These are phyloP conservation scores for Teunomyces barrocoloradensis DNA, from an alignment of 805 yeast genomes.

Conservation along the genomic window DNA sequence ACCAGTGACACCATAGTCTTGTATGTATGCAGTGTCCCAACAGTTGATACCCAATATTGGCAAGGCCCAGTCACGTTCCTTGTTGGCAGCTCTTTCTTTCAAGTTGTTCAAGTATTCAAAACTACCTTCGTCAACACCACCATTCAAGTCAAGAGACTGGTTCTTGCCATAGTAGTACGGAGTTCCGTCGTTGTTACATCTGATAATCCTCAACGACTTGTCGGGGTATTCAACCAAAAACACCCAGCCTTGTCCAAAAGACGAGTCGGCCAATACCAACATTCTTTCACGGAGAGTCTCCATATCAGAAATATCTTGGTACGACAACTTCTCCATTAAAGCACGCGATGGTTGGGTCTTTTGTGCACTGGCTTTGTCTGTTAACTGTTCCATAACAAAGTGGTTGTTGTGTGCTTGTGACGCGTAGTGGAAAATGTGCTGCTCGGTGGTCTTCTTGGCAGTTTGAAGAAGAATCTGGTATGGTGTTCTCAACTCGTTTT, in stretches of 20 bases:
- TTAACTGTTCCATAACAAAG: constrained; percentile 69
- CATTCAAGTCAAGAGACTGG: constrained; percentile 74
- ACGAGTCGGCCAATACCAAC: constrained; percentile 48
- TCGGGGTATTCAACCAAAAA: constrained; percentile 65
- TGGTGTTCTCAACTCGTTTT: constrained; percentile 72
- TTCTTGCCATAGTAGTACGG: constrained; percentile 69
- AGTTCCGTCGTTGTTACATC: constrained; percentile 71
- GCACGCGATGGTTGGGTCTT: constrained; percentile 37
- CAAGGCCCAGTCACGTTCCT: constrained; percentile 58
- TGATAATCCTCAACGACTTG: constrained; percentile 53
- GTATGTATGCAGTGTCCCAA: constrained; percentile 87
- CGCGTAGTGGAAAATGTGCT: constrained; percentile 79
- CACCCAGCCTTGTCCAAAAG: constrained; percentile 72
- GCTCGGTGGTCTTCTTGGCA: constrained; percentile 61
- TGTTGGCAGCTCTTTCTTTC: constrained; percentile 37
- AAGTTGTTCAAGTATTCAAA: constrained; percentile 45
- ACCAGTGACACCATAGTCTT: constrained; percentile 81
- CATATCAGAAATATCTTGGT: constrained; percentile 35
- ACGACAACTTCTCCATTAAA: constrained; percentile 36
- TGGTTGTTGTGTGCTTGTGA: constrained; percentile 93
- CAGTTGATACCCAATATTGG: constrained; percentile 76
- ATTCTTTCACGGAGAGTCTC: constrained; percentile 52
- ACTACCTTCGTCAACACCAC: constrained; percentile 59
- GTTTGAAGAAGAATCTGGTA: constrained; percentile 67
- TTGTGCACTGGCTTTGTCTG: constrained; percentile 29